These are phyloP conservation scores for Malus asiatica DNA, from an alignment of 306 rosid genomes.

Conservation along the genomic window DNA sequence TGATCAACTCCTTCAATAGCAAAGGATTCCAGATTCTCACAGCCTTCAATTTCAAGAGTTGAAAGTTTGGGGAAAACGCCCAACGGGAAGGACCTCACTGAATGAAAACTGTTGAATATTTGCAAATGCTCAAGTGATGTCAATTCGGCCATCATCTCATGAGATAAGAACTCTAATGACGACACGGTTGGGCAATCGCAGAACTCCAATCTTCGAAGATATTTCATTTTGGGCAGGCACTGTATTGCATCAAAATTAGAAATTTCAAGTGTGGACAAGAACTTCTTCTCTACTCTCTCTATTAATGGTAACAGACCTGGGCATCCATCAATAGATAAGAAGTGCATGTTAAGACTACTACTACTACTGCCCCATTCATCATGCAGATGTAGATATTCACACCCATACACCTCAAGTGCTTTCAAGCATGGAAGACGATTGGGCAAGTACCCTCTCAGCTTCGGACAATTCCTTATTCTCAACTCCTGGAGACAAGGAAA, in stretches of 20 bases:
- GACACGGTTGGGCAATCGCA: too few relatives aligned
- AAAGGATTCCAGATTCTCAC: neutral
- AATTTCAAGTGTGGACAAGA: too few relatives aligned
- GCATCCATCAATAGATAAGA: too few relatives aligned
- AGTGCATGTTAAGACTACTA: too few relatives aligned
- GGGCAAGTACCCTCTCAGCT: neutral
- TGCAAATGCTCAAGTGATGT: neutral
- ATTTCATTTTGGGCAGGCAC: too few relatives aligned
- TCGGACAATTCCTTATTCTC: neutral
- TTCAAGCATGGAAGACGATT: neutral
- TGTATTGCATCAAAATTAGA: too few relatives aligned
- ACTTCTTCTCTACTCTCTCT: too few relatives aligned
- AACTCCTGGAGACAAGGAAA: neutral
- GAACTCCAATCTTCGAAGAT: too few relatives aligned
- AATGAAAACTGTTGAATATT: accelerated
- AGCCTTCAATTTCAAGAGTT: accelerated
- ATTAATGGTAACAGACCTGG: too few relatives aligned
- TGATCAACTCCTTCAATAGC: neutral
- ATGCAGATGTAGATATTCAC: neutral
- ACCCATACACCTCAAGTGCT: accelerated
- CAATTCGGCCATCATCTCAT: neutral
- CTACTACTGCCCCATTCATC: too few relatives aligned
- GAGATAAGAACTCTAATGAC: neutral
- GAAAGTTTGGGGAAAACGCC: neutral
- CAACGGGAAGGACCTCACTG: neutral